These are phyloP conservation scores for Thalassiosira ordinaria DNA, from an alignment of 352 stramenopile genomes.

Conservation along the genomic window DNA sequence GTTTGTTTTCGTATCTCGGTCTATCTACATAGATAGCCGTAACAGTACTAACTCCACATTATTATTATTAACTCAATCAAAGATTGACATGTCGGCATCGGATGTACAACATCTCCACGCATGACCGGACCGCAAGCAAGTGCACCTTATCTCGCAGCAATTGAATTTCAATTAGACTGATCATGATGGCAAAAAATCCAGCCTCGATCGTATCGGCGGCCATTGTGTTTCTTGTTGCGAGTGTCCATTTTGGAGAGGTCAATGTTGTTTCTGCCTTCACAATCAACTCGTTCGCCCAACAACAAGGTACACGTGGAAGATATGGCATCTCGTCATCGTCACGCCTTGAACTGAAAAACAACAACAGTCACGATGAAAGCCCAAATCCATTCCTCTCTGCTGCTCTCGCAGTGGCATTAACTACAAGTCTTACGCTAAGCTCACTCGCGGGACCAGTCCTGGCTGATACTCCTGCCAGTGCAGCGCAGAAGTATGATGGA, in stretches of 20 bases:
- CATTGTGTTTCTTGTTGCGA: constrained; percentile 1
- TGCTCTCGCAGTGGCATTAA: neutral
- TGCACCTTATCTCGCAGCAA: no score
- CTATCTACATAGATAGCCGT: no score
- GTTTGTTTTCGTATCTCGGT: no score
- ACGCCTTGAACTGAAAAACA: constrained; percentile 2
- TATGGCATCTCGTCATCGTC: neutral
- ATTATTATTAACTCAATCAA: no score
- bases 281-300: constrained; percentile 7
- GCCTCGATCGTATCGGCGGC: constrained; percentile 8
- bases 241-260: neutral
- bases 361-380: constrained; percentile 4
- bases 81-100: no score
- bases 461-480: constrained; percentile 28
- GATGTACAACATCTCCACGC: no score
- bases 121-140: no score
- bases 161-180: no score
- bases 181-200: no score
- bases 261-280: constrained; percentile 5
- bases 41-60: no score
- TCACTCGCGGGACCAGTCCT: constrained; percentile 11
- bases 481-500: constrained; percentile 72
- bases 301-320: constrained; percentile 6
- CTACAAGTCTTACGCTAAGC: constrained; percentile 14
- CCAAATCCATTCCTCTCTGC: constrained; percentile 23